These are phyloP conservation scores for Phialophora tarda DNA, from an alignment of 2,329 filamentous ascomycete species.

Conservation along the genomic window DNA sequence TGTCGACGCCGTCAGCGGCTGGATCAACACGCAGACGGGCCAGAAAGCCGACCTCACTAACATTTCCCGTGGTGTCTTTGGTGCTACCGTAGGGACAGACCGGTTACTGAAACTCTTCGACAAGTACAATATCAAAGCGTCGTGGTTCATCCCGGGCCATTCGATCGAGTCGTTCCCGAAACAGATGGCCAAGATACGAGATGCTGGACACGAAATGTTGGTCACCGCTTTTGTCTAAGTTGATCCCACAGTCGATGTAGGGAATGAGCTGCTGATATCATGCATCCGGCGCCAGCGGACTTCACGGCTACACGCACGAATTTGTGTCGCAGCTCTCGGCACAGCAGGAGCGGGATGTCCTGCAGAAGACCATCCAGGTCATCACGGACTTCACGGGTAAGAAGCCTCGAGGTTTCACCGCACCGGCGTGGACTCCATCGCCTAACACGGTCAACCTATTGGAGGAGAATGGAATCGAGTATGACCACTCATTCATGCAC, in stretches of 20 bases:
- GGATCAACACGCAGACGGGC: conserved; percentile 50
- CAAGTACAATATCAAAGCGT: conserved; percentile 56
- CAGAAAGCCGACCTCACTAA: conserved; percentile 44
- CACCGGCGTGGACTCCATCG: conserved; percentile 51
- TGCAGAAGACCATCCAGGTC: conserved; percentile 49
- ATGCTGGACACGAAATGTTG: conserved; percentile 51
- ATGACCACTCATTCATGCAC: conserved; percentile 58
- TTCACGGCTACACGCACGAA: conserved; percentile 55
- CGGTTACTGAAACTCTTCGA: conserved; percentile 49
- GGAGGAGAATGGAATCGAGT: conserved; percentile 51
- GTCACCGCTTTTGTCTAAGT: neutral
- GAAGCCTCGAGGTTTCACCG: conserved; percentile 52
- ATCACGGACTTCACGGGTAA: conserved; percentile 49
- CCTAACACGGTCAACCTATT: conserved; percentile 47
- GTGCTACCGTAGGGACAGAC: conserved; percentile 38
- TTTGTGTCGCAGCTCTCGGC: conserved; percentile 42
- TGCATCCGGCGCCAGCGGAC: conserved; percentile 38
- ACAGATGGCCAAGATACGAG: conserved; percentile 51
- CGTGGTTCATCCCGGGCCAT: conserved; percentile 66
- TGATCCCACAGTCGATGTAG: neutral
- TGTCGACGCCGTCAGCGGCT: conserved; percentile 35
- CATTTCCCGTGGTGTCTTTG: conserved; percentile 40
- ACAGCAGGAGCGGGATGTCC: conserved; percentile 47
- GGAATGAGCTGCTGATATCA: conserved; percentile 19
- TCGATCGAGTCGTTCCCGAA: conserved; percentile 62